A percentile compares a stretch with the other conserved stretches of the same genome.
These are phyloP conservation scores for Carpinus fangiana DNA, from an alignment of 306 rosid genomes.

Conservation along the genomic window DNA sequence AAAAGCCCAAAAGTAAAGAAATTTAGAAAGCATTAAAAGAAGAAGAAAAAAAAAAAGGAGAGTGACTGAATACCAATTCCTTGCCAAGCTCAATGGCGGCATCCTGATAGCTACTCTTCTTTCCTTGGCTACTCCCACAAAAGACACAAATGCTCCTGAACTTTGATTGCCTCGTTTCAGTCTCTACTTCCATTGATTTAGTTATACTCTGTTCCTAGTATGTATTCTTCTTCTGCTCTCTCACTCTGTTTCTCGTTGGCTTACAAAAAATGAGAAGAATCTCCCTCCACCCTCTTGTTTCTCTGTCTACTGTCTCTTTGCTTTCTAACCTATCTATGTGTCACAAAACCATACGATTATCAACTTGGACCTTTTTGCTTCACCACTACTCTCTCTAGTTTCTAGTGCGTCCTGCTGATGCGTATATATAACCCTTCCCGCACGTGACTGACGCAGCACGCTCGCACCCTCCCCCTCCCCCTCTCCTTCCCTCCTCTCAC, in stretches of 20 bases:
- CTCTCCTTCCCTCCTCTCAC: not conserved
- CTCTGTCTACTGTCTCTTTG: constrained; percentile 33
- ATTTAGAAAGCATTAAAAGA: not conserved
- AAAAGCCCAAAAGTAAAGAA: constrained; percentile 8
- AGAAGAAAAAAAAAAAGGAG: not conserved
- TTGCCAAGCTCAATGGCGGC: constrained; percentile 98
- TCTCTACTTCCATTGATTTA: constrained; percentile 58
- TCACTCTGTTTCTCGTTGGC: not conserved
- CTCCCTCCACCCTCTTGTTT: constrained; percentile 14
- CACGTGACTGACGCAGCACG: constrained; percentile 61
- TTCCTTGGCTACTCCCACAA: constrained; percentile 99
- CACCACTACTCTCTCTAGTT: constrained; percentile 13
- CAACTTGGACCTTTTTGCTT: constrained; percentile 36
- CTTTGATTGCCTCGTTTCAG: constrained; percentile 72
- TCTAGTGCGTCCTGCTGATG: constrained; percentile 27
- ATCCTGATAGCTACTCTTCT: constrained; percentile 85
- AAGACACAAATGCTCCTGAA: constrained; percentile 93
- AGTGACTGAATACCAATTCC: constrained; percentile 66
- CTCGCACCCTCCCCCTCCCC: not conserved
- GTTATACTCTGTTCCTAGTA: not conserved
- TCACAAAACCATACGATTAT: constrained; percentile 30
- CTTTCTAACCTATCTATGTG: constrained; percentile 34
- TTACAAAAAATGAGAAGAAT: constrained; percentile 28
- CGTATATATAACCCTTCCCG: constrained; percentile 55
- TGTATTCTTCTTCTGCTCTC: constrained; percentile 8